Percentiles rank a stretch among this genome's conserved stretches.
Evolutionary conservation across 2,329 filamentous ascomycete genomes (phyloP).

Genomic region (Tolypocladium inflatum): DNA sequence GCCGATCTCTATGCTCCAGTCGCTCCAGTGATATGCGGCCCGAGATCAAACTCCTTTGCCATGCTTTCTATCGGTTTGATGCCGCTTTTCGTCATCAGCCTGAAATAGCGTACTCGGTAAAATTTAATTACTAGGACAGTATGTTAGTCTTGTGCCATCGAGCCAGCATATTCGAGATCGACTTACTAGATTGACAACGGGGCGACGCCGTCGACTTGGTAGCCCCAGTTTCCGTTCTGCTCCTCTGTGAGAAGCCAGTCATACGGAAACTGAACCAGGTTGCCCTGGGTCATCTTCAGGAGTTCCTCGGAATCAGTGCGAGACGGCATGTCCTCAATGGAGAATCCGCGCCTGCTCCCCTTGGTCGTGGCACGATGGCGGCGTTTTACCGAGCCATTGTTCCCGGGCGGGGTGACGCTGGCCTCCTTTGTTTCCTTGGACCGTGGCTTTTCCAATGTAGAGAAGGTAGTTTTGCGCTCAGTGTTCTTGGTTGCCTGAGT

Average conservation of each 20-base stretch:
- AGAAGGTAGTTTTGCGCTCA: conserved; percentile 48
- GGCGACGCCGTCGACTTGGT: conserved; percentile 91
- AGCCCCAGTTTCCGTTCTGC: conserved; percentile 89
- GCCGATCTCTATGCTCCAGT: conserved; percentile 1
- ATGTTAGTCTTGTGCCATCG: conserved; percentile 14
- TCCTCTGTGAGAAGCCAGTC: conserved; percentile 93
- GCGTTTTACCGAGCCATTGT: conserved; percentile 43
- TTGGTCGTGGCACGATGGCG: conserved; percentile 63
- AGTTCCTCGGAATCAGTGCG: conserved; percentile 73
- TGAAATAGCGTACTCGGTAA: neutral
- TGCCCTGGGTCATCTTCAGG: conserved; percentile 73
- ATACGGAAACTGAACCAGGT: conserved; percentile 87
- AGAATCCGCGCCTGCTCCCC: conserved; percentile 54
- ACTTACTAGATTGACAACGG: conserved; percentile 95
- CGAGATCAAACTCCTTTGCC: neutral
- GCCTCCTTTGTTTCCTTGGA: conserved; percentile 23
- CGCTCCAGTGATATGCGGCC: neutral
- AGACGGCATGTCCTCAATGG: conserved; percentile 66
- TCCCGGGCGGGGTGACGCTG: conserved; percentile 19
- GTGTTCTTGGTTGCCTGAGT: conserved; percentile 27
- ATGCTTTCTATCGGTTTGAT: neutral
- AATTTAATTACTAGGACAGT: conserved; percentile 20
- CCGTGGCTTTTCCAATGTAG: conserved; percentile 38
- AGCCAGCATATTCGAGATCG: neutral
- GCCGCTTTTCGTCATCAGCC: neutral